These are phyloP conservation scores for Drechslera avenae DNA, from an alignment of 2,329 filamentous ascomycete genomes.

Conservation along the genomic window DNA sequence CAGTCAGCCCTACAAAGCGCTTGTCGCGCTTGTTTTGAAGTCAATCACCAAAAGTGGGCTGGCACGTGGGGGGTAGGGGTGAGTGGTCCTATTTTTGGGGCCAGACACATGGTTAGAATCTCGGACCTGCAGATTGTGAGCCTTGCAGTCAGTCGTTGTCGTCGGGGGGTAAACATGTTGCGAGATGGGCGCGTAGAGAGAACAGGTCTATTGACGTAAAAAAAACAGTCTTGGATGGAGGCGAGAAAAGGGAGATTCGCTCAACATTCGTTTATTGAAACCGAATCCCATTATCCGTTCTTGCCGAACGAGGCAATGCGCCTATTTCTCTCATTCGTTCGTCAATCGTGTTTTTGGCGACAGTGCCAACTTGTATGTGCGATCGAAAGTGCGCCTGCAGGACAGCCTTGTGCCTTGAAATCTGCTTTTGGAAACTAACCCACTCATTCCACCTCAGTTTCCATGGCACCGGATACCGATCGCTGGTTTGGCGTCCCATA, in stretches of 20 bases:
- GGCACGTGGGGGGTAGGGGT: background rate
- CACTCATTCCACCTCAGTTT: conserved; percentile 1
- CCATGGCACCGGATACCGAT: conserved; percentile 18
- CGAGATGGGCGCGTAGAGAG: conserved; percentile 14
- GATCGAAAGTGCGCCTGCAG: background rate
- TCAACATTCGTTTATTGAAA: too few species aligned
- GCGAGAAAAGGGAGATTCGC: too few species aligned
- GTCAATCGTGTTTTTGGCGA: background rate
- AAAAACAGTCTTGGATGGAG: too few species aligned
- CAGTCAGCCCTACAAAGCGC: conserved; percentile 38
- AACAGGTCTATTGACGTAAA: background rate
- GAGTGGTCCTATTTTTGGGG: conserved; percentile 36
- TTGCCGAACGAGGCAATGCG: background rate
- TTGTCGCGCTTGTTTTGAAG: conserved; percentile 33
- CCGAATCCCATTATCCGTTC: background rate
- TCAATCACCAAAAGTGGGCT: conserved; percentile 6
- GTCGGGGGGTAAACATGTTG: conserved; percentile 3
- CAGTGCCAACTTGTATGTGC: background rate
- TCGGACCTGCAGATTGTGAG: conserved; percentile 15
- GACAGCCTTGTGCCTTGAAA: background rate
- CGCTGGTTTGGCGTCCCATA: conserved; percentile 10
- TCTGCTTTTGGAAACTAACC: background rate
- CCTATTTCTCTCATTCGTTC: background rate
- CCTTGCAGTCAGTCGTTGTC: conserved; percentile 2
- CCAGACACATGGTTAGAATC: conserved; percentile 8